Base-by-base conservation (phyloP, 176 grass and related monocot species). In the Paspalum notatum region DNA sequence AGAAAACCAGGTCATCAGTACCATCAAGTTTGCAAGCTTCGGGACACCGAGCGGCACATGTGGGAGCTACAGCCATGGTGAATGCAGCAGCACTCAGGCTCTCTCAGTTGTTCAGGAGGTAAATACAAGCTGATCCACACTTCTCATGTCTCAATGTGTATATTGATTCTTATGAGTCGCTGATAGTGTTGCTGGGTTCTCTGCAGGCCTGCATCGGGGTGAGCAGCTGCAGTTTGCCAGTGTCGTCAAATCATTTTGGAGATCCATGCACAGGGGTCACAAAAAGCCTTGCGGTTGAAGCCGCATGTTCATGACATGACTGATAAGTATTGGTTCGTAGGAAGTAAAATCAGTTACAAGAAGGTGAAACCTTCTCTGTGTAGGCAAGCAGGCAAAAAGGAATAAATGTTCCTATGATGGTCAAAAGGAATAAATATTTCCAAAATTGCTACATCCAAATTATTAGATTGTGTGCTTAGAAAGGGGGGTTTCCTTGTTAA, bases 1-100 rank as follows among this genome's bases (percentile, higher is more conserved):
- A 63, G 50, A 63, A 15, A 79, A 90, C 44, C 90, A 99, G 80
- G 79, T 95, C 72, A 95, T 99, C 64, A 87, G 80, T 45, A 80
- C 80, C 46, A 85, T 99, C 79, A 99, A 88, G 61, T 99, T 99
- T 86, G 96, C 89, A 42, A 99, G 96, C 85, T 99, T 99, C 22
- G 96, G 96, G 65, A 96, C 88, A 39, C 96, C 96, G 1, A 81
- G 86, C 27, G 96, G 96, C 49, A 88, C 82, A 25, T 95, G 96
- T 40, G 93, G 97, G 25, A 91, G 77, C 61, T 99, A 90, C 57
- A 90, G 53, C 56, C 91, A 99, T 17, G 90, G 97, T 20, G 68
- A 90, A 58, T 96, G 97, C 87, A 95, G 82, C 82, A 93, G 97
- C 66, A 46, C 83, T 51, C 77, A 82, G 75, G 91, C 88, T 82